These are phyloP conservation scores for Simmondsia chinensis DNA, from an alignment of 148 eudicot species.

Conservation along the genomic window DNA sequence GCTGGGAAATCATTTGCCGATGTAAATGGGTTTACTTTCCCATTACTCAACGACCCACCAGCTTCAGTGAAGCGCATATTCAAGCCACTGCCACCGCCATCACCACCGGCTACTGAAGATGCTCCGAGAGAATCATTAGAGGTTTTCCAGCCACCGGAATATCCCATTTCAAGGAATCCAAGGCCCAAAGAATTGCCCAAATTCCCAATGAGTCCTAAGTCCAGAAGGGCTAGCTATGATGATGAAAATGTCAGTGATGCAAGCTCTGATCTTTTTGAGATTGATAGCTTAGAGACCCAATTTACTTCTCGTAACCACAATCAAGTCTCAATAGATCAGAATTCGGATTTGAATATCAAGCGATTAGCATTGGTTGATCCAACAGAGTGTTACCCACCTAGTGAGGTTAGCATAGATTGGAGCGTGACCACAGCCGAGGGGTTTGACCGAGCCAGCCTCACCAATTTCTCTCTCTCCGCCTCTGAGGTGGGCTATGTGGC, in stretches of 20 bases:
- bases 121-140: constrained; percentile 67
- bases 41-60: constrained; percentile 31
- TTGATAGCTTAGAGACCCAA: constrained; percentile 57
- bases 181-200: no score
- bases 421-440: constrained; percentile 90
- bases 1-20: constrained; percentile 15
- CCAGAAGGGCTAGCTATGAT: constrained; percentile 35
- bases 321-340: constrained; percentile 50
- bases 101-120: constrained; percentile 16
- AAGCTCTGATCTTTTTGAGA: constrained; percentile 81
- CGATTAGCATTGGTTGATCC: constrained; percentile 23
- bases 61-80: constrained; percentile 18
- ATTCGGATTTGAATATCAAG: constrained; percentile 17
- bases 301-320: constrained; percentile 21
- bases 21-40: constrained; percentile 59
- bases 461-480: constrained; percentile 50
- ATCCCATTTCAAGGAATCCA: constrained; percentile 3
- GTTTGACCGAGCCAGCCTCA: constrained; percentile 57
- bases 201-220: constrained; percentile 30
- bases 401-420: constrained; percentile 86
- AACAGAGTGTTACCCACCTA: constrained; percentile 76
- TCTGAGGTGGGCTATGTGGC: constrained; percentile 27
- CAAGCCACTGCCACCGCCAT: constrained; percentile 3
- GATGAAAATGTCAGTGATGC: constrained; percentile 74
- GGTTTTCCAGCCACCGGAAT: constrained; percentile 46